Evolutionary conservation across 2,329 filamentous ascomycete genomes (phyloP).

Genomic region (Penicillium olsonii): DNA sequence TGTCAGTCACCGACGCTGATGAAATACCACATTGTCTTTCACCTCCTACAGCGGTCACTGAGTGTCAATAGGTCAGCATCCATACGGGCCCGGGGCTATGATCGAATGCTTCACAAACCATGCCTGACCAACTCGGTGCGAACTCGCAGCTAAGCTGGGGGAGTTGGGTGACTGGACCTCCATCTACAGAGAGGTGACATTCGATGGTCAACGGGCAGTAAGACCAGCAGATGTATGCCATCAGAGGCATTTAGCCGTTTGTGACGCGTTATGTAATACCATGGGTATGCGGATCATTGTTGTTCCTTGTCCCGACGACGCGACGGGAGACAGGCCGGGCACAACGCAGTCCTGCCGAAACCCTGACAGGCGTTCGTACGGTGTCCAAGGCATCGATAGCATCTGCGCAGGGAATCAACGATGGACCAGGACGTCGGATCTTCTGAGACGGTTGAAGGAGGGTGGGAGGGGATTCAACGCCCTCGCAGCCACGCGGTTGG

Average conservation of each 20-base stretch:
- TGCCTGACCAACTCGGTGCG: not conserved
- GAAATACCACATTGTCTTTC: not conserved
- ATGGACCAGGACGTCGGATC: no score
- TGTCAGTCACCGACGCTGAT: not conserved
- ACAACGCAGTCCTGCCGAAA: no score
- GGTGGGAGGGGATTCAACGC: no score
- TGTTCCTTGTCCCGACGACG: not conserved
- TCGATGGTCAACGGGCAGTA: not conserved
- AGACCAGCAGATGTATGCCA: not conserved
- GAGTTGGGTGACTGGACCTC: not conserved
- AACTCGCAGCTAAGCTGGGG: not conserved
- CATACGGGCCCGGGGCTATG: not conserved
- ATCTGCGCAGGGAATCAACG: no score
- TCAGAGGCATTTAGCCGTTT: not conserved
- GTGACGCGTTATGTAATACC: not conserved
- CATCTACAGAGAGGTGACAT: not conserved
- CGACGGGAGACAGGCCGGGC: not conserved
- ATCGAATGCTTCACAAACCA: not conserved
- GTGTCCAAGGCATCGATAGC: no score
- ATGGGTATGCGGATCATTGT: not conserved
- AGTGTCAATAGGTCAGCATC: conserved; percentile 41
- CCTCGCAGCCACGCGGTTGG: no score
- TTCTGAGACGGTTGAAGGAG: no score
- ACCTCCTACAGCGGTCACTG: conserved; percentile 12
- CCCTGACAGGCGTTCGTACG: no score